Conservation (phyloP, 2,329 filamentous ascomycete genomes). For the Penicillium thymicola region DNA sequence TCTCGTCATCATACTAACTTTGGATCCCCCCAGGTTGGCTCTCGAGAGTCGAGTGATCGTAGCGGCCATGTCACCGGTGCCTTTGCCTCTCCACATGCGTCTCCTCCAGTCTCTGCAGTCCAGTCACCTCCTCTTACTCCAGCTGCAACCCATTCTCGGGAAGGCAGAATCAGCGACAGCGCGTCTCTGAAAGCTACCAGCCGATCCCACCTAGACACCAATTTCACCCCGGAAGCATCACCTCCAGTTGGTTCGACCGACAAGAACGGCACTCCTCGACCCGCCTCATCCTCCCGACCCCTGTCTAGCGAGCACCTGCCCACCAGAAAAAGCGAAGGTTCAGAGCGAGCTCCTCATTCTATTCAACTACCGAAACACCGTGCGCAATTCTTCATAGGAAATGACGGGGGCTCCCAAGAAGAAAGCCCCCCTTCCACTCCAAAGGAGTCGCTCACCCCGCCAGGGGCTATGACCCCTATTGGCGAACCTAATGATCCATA, state of each 20-base stretch:
- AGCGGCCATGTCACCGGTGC: conserved; percentile 61
- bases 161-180: conserved; percentile 41
- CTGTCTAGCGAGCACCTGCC: conserved; percentile 41
- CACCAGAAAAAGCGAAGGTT: conserved; percentile 42
- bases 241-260: conserved; percentile 45
- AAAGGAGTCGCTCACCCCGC: conserved; percentile 52
- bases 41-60: conserved; percentile 59
- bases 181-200: conserved; percentile 33
- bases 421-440: conserved; percentile 62
- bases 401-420: conserved; percentile 56
- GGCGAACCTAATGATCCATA: conserved; percentile 84
- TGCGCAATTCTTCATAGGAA: conserved; percentile 56
- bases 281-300: conserved; percentile 40
- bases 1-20: conserved; percentile 7
- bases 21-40: conserved; percentile 36
- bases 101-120: conserved; percentile 66
- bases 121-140: conserved; percentile 89
- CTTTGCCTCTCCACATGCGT: conserved; percentile 63
- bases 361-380: conserved; percentile 49
- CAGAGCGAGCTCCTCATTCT: conserved; percentile 43
- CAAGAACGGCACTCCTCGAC: conserved; percentile 31
- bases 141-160: conserved; percentile 66
- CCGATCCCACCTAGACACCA: conserved; percentile 29
- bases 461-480: conserved; percentile 72
- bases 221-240: conserved; percentile 55